These are phyloP conservation scores for Ophiostoma populinum DNA, from an alignment of 2,329 filamentous ascomycete species.

Conservation along the genomic window DNA sequence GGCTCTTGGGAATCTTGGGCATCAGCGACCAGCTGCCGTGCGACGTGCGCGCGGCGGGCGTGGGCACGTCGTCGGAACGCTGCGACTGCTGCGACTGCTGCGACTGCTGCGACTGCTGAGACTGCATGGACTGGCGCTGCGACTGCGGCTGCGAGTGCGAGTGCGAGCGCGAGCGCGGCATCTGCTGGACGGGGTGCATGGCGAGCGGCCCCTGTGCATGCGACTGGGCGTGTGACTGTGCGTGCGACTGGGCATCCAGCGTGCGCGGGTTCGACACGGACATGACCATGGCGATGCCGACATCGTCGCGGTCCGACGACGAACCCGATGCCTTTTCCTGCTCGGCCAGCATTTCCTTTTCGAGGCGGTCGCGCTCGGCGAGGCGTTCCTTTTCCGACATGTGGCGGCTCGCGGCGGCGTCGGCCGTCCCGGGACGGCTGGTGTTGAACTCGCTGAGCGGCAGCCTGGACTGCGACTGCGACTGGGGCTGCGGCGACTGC, in stretches of 20 bases:
- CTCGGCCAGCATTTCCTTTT: not conserved
- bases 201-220: slow-evolving; percentile 1
- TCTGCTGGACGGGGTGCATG: slow-evolving; percentile 3
- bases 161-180: not conserved
- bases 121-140: not conserved
- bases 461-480: not conserved
- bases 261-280: not conserved
- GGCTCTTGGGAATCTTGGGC: slow-evolving; percentile 5
- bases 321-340: no score
- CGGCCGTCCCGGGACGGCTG: not conserved
- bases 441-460: slow-evolving; percentile 4
- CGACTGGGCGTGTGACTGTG: no score
- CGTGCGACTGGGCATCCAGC: not conserved
- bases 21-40: slow-evolving; percentile 7
- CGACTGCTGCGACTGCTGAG: not conserved
- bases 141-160: not conserved
- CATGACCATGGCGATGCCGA: slow-evolving; percentile 3
- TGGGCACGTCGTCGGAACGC: not conserved
- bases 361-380: not conserved
- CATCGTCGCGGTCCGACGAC: slow-evolving; percentile 5
- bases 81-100: not conserved
- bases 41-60: not conserved
- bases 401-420: not conserved
- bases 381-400: not conserved
- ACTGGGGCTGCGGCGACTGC: not conserved